Base-by-base conservation (phyloP, 2,329 filamentous ascomycete genomes). In the Calonectria ilicicola region DNA sequence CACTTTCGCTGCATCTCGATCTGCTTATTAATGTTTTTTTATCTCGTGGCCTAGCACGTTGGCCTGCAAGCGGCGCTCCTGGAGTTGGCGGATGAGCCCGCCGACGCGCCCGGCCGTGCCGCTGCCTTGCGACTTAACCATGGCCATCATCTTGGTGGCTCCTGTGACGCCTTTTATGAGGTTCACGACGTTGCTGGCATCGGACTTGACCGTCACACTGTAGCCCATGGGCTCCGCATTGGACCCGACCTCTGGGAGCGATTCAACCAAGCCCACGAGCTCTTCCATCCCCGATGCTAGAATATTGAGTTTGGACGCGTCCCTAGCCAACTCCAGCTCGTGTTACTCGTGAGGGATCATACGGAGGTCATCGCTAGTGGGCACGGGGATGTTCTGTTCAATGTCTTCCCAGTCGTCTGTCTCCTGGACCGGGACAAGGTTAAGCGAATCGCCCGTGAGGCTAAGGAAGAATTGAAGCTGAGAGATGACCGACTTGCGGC, bases 1-100 rank as follows among this genome's bases (percentile, higher is more conserved):
- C 47, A 29, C 7, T 65, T 32, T 5, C 65, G 62, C 14, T 67
- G 27, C 5, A 64, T 47, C 7, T 53, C 53, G 5, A 73, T 74
- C 46, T 75, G 71, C 47, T 72, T 69, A 53, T 75, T 71, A 14
- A 70, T 65, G 14, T 32, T 66, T 38, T 58, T 69, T 69, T 51
- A 75, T 71, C 23, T 75, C 73, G 40, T 23, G 60, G 7, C 73
- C 68, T 3, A 44, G 35, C 7, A 60, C 35, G 27, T 73, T 75
- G 23, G 71, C 73, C 38, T 71, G 63, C 9, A 65, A 14, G 7
- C 53, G 49, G 2, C 70, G 56, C 21, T 70, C 70, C 15, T 75
- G 70, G 5, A 68, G 44, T 53, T 69, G 65, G 35, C 21, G 35
- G 3, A 51, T 44, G 14, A 73, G 49, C 5, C 27, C 35, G 21